These are phyloP conservation scores for Penicillium sp. DNA, from an alignment of 2,329 filamentous ascomycete genomes.

Conservation along the genomic window DNA sequence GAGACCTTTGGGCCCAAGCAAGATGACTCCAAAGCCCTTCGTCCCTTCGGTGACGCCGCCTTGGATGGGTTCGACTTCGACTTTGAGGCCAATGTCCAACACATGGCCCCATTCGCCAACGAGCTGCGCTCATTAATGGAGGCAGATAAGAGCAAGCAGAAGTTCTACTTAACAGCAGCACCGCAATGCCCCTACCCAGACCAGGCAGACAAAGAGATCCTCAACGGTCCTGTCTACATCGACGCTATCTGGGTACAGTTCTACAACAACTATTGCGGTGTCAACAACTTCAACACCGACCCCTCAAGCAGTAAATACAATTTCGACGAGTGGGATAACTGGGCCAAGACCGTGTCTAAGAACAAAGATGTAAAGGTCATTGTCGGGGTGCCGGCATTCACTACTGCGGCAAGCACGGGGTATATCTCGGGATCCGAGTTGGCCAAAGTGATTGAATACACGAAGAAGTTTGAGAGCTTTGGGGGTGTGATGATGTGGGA, in stretches of 20 bases:
- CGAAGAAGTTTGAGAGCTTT: slow-evolving; percentile 58
- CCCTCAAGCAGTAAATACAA: slow-evolving; percentile 58
- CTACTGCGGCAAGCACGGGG: slow-evolving; percentile 55
- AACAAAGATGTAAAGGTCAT: slow-evolving; percentile 64
- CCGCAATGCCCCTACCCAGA: slow-evolving; percentile 70
- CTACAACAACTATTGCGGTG: slow-evolving; percentile 68
- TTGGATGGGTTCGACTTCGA: slow-evolving; percentile 78
- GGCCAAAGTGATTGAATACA: slow-evolving; percentile 53
- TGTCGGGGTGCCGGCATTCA: slow-evolving; percentile 60
- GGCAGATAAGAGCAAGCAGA: slow-evolving; percentile 52
- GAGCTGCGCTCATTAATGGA: slow-evolving; percentile 59
- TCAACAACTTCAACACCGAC: slow-evolving; percentile 52
- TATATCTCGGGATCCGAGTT: slow-evolving; percentile 55
- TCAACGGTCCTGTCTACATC: slow-evolving; percentile 55
- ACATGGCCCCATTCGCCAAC: slow-evolving; percentile 62
- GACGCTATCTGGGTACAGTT: slow-evolving; percentile 66
- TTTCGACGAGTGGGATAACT: slow-evolving; percentile 64
- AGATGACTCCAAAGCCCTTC: slow-evolving; percentile 46
- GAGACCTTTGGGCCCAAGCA: slow-evolving; percentile 65
- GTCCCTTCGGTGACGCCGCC: slow-evolving; percentile 66
- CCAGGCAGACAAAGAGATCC: slow-evolving; percentile 56
- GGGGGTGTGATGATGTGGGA: slow-evolving; percentile 72
- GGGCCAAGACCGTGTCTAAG: slow-evolving; percentile 58
- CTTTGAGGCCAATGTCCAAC: slow-evolving; percentile 61
- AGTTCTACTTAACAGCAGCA: slow-evolving; percentile 63